Evolutionary conservation across 192 early-diverging fungal genomes (phyloP).

Genomic region (Coemansia furcata): DNA sequence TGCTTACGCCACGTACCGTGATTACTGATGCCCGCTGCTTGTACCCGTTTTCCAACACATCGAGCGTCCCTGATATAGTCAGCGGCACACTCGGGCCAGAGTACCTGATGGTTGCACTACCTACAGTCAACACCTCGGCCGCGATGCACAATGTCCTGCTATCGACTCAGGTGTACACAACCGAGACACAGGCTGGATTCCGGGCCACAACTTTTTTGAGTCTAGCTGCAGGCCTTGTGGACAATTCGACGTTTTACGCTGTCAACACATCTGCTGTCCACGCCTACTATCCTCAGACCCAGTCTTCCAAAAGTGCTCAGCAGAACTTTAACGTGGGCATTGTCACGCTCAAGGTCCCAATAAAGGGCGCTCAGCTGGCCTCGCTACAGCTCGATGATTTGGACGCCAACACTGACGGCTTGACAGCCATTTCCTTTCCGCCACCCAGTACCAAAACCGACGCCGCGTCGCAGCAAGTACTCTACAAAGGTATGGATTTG

Average conservation of each 20-base stretch:
- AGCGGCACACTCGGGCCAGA: slow-evolving; percentile 32
- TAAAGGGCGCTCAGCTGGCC: slow-evolving; percentile 13
- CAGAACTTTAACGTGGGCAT: slow-evolving; percentile 52
- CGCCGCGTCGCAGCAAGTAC: slow-evolving; percentile 31
- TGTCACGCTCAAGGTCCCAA: slow-evolving; percentile 30
- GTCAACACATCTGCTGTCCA: slow-evolving; percentile 39
- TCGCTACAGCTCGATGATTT: slow-evolving; percentile 42
- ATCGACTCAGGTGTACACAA: slow-evolving; percentile 37
- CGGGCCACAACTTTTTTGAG: slow-evolving; percentile 41
- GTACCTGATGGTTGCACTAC: slow-evolving; percentile 45
- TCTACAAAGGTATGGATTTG: slow-evolving; percentile 48
- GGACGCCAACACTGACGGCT: slow-evolving; percentile 14
- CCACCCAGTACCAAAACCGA: slow-evolving; percentile 25
- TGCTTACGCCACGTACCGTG: slow-evolving; percentile 33
- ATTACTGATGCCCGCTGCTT: slow-evolving; percentile 51
- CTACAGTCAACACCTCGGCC: slow-evolving; percentile 29
- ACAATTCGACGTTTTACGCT: slow-evolving; percentile 45
- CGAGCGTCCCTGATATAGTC: slow-evolving; percentile 20
- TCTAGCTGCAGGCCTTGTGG: slow-evolving; percentile 30
- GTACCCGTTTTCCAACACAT: slow-evolving; percentile 41
- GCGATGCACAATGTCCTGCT: slow-evolving; percentile 45
- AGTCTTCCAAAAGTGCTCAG: slow-evolving; percentile 26
- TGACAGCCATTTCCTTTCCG: slow-evolving; percentile 29
- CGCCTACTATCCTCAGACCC: slow-evolving; percentile 50
- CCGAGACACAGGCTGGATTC: slow-evolving; percentile 23